Evolutionary conservation across 2,329 filamentous ascomycete species (phyloP), one percentile per base, ranked within the genome.

Genomic region (Penicillium sp.): DNA sequence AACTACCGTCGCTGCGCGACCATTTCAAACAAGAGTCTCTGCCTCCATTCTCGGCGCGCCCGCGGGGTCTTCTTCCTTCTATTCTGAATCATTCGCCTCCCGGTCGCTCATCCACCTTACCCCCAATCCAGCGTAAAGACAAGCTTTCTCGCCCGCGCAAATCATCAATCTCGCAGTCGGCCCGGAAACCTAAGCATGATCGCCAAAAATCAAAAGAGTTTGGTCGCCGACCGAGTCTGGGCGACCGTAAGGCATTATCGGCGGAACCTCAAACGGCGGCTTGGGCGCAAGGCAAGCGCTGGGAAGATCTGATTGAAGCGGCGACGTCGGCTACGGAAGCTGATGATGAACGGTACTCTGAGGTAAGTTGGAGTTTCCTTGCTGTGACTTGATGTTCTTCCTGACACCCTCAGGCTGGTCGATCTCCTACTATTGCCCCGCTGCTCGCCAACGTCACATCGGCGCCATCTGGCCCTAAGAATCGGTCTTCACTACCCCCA

Each of bases 261-360:
- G 90, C 90, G 43, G 93, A 97, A 75, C 92, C 93, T 24, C 85
- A 88, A 55, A 86, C 85, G 21, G 88, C 90, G 58, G 90, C 83
- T 19, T 85, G 83, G 67, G 79, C 84, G 48, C 86, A 90, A 76
- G 92, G 91, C 63, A 96, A 95, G 78, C 84, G 93, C 68, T 98
- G 93, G 95, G 91, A 96, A 75, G 93, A 98, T 74, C 82, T 98
- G 59, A 96, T 98, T 63, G 93, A 97, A 75, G 93, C 93, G 52
- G 93, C 90, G 53, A 92, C 93, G 31, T 96, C 91, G 60, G 92
- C 93, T 27, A 96, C 91, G 3, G 93, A 96, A 77, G 93, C 89
- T 68, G 84, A 95, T 70, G 91, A 96, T 73, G 92, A 95, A 63
- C 77, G 82, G 70, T 90, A 93, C 63, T 79, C 84, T 70, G 93